Base-by-base conservation (phyloP, 768 basidiomycete genomes). In the Rhizopogon rudus region DNA sequence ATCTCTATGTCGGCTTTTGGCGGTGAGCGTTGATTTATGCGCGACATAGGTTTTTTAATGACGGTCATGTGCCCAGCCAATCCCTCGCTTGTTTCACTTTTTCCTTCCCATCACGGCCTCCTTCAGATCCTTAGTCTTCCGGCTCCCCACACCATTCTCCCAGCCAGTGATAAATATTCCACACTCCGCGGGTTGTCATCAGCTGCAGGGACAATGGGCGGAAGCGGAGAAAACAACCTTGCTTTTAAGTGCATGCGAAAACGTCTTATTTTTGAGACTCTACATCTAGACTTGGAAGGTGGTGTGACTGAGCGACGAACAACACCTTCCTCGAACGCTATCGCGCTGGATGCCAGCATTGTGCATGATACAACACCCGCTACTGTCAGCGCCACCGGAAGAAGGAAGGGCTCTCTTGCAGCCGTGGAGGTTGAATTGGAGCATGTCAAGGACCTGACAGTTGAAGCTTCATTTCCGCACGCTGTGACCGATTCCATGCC, bases 191-290 rank as follows among this genome's bases (percentile, higher is more conserved):
- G 93, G 12, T 74, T 96, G 46, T 81, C 81, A 43, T 78, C 81
- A 2, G 78, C 82, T 22, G 73, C 77, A 16, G 71, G 67, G 37
- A 73, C 73, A 3, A 73, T 72, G 12, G 79, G 80, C 6, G 87
- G 85, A 0, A 83, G 84, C n/a, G 90, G 94, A 7, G 95, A 98
- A 68, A 98, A 98, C 71, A 98, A 98, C 63, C 78, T 99, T 7
- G 93, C 89, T 12, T 99, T 98, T 79, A 90, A 87, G 67, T 89
- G 91, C 64, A 97, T 87, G 63, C 77, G 95, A 62, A 93, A 90
- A 66, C 76, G 93, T 49, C 77, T 98, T 54, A 74, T 95, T 20
- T 82, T 98, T 61, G 96, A 98, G 74, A 98, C 93, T 25, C 74
- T 98, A 56, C 93, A 96, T 70, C 75, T 96, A 25, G 87, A 89